Base-by-base conservation (phyloP, 169 alveolate genomes). In the Blepharisma undulans region DNA sequence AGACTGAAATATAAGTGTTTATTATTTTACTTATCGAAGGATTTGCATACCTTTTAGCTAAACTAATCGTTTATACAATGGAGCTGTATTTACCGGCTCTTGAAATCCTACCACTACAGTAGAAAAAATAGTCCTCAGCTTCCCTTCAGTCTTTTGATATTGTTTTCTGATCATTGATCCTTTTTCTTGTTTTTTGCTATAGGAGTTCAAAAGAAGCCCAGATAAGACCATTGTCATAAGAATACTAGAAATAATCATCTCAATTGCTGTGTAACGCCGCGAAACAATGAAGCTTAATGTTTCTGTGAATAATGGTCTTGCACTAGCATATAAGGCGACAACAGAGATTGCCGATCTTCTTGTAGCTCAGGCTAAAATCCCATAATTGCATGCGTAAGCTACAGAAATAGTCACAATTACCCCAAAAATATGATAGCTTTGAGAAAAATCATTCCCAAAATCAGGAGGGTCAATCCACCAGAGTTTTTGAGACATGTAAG, bases 291-390 rank as follows among this genome's bases (percentile, higher is more conserved):
- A 82, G 34, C 89, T 82, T 30, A 82, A 5, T 48, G 34, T 74
- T 30, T n/a, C 77, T 22, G 89, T 82, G n/a, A 82, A 82, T 32
- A 82, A 22, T 48, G 89, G 89, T 36, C 89, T 33, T 22, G 89
- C 89, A 4, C 78, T 59, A 3, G 89, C 89, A 30, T 82, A 82
- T 21, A 82, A 72, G 34, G 89, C 89, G 30, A 82, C 89, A 32
- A 82, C 60, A 22, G 89, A 82, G 10, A 82, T 82, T 18, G 74
- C 22, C 7, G 89, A 82, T 30, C 27, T 82, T 21, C 60, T n/a
- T 8, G 89, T 82, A 36, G 89, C 89, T 74, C 89, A 82, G 29
- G 89, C 36, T 30, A 82, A 22, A 10, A 82, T 33, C 10, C 61
- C 74, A 59, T 82, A 82, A 10, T 22, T 82, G 22, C 29, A 21